Evolutionary conservation across 257 asterid genomes (phyloP).

Genomic region (Solanum appendiculatum): DNA sequence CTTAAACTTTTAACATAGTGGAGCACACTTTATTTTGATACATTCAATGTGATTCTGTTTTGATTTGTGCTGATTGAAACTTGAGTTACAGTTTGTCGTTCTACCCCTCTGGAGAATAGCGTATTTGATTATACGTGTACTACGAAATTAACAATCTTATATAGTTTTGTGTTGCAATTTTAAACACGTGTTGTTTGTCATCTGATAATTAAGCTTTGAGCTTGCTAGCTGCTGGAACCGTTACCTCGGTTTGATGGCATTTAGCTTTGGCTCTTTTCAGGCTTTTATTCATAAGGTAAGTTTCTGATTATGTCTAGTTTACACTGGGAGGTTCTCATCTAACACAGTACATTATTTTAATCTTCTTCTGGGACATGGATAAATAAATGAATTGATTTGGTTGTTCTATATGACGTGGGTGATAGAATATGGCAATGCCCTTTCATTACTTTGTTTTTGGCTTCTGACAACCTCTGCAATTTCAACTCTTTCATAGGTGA

Average conservation of each 20-base stretch:
- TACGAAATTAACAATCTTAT: not conserved
- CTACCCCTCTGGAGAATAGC: not conserved
- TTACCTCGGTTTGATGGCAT: not conserved
- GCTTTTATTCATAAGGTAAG: not conserved
- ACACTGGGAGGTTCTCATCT: not conserved
- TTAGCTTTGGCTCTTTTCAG: not conserved
- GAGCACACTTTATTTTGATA: not conserved
- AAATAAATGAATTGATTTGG: not conserved
- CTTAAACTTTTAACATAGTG: not conserved
- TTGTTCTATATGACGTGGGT: not conserved
- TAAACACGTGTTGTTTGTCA: not conserved
- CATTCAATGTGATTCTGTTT: not conserved
- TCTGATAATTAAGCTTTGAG: not conserved
- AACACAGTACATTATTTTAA: not conserved
- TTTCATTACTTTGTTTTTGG: not conserved
- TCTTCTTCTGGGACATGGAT: not conserved
- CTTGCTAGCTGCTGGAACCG: not conserved
- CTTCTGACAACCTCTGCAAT: not conserved
- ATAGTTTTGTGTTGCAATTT: not conserved
- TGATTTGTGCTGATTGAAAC: not conserved
- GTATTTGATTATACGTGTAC: not conserved
- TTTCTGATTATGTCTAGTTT: not conserved
- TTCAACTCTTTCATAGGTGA: constrained; percentile 45
- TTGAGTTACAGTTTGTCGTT: not conserved
- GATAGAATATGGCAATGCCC: not conserved